A percentile compares a stretch with the other conserved stretches of the same genome.
Evolutionary conservation across 305 asterid genomes (phyloP).

Genomic region (Plantago coronopus): DNA sequence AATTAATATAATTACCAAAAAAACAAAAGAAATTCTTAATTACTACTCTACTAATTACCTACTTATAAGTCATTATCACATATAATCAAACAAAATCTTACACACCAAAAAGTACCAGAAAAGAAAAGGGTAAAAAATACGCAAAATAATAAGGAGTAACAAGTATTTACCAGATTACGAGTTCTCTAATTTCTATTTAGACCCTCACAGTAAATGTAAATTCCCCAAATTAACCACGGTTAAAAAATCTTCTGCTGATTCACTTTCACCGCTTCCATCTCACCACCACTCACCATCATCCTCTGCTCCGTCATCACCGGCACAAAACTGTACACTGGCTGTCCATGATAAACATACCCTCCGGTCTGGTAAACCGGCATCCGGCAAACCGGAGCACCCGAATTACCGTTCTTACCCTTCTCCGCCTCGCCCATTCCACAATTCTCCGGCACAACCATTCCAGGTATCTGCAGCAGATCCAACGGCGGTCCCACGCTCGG

Average conservation of each 20-base stretch:
- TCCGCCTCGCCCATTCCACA: conserved; percentile 28
- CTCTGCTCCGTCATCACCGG: conserved; percentile 36
- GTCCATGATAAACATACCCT: conserved; percentile 47
- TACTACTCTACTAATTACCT: too few species aligned
- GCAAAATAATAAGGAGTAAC: background rate
- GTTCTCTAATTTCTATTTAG: background rate
- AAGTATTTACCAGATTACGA: conserved; percentile 9
- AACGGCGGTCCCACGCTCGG: conserved; percentile 41
- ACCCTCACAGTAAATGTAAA: background rate
- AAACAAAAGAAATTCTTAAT: background rate
- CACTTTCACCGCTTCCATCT: conserved; percentile 25
- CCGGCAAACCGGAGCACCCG: conserved; percentile 30
- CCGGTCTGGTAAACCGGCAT: conserved; percentile 37
- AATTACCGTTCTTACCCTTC: conserved; percentile 18
- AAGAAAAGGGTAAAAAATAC: background rate
- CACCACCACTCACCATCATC: conserved; percentile 25
- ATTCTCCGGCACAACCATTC: conserved; percentile 31
- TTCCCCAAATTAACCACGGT: background rate
- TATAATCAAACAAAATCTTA: conserved; percentile 4
- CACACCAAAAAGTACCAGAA: background rate
- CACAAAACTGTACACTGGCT: conserved; percentile 39
- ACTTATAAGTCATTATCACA: too few species aligned
- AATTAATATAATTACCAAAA: background rate
- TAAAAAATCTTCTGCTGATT: conserved; percentile 9
- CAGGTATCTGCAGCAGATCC: conserved; percentile 55